These are phyloP conservation scores for Phytopythium litorale DNA, from an alignment of 352 stramenopile genomes.

Conservation along the genomic window DNA sequence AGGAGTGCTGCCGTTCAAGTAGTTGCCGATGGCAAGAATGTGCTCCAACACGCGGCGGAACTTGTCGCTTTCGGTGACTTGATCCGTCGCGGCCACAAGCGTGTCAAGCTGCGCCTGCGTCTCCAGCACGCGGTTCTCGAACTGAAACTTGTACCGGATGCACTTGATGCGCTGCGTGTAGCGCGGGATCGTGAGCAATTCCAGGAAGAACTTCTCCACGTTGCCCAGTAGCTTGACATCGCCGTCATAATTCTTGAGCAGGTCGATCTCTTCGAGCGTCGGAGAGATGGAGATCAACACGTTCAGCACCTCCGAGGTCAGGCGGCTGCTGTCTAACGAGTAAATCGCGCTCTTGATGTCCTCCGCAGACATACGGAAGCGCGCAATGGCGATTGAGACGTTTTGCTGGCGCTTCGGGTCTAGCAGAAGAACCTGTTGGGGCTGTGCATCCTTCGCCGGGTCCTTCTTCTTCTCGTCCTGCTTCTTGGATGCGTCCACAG, in stretches of 20 bases:
- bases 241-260: slow-evolving; percentile 90
- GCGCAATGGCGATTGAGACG: slow-evolving; percentile 96
- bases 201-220: slow-evolving; percentile 87
- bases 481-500: slow-evolving; percentile 59
- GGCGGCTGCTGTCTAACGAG: slow-evolving; percentile 57
- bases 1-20: slow-evolving; percentile 88
- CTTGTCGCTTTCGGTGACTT: slow-evolving; percentile 78
- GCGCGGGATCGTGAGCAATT: slow-evolving; percentile 79
- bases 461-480: slow-evolving; percentile 83
- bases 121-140: slow-evolving; percentile 81
- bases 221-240: slow-evolving; percentile 82
- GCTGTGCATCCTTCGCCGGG: slow-evolving; percentile 28
- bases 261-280: slow-evolving; percentile 86
- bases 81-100: slow-evolving; percentile 72
- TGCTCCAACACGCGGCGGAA: slow-evolving; percentile 76
- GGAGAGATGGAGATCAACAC: slow-evolving; percentile 87
- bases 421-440: slow-evolving; percentile 85
- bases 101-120: slow-evolving; percentile 82
- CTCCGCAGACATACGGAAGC: slow-evolving; percentile 90
- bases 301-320: slow-evolving; percentile 83
- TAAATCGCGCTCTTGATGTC: slow-evolving; percentile 88
- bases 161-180: slow-evolving; percentile 89
- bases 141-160: slow-evolving; percentile 84
- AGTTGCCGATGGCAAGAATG: slow-evolving; percentile 91
- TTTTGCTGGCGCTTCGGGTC: slow-evolving; percentile 97